phyloP scores from a whole-genome alignment of 345 rosid genomes.

The thale cress (Arabidopsis thaliana) region DNA sequence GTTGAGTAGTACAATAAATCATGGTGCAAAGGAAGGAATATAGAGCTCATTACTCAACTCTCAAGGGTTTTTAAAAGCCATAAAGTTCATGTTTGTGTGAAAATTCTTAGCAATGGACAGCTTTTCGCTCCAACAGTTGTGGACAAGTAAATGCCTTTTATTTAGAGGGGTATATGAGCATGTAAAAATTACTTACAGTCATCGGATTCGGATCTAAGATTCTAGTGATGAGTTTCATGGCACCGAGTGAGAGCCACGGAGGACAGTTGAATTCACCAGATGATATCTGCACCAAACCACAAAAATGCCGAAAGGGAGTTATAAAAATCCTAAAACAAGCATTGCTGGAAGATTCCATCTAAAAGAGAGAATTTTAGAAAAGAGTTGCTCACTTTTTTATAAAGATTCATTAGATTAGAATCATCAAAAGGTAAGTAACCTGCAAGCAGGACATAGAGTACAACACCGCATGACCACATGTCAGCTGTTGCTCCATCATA shows the following conservation, averaged over 20 bases:
- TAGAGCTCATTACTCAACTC: conserved; percentile 10
- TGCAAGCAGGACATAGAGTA: conserved; percentile 94
- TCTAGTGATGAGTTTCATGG: conserved; percentile 83
- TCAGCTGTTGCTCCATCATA: conserved; percentile 98
- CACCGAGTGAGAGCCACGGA: conserved; percentile 89
- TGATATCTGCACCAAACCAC: conserved; percentile 61
- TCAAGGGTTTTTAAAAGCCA: neutral
- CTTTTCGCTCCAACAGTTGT: too few relatives aligned
- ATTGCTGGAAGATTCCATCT: neutral
- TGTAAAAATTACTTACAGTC: conserved; percentile 65
- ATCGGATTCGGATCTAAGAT: conserved; percentile 93
- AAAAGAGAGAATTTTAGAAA: conserved; percentile 23
- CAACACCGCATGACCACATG: conserved; percentile 97
- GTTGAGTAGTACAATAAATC: conserved; percentile 33
- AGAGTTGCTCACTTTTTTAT: conserved; percentile 80
- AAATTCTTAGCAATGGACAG: conserved; percentile 2
- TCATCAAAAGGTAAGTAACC: conserved; percentile 99
- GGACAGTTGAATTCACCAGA: conserved; percentile 94
- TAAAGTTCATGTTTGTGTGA: conserved; percentile 11
- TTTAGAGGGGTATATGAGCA: neutral
- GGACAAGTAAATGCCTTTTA: too few relatives aligned
- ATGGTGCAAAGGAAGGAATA: neutral
- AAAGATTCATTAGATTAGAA: conserved; percentile 91
- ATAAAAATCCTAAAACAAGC: neutral
- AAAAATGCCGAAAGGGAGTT: conserved; percentile 28